Percentiles rank a stretch among this genome's conserved stretches.
Conservation (phyloP, 495 filamentous ascomycete genomes). For the Lasiosphaeria hispida region DNA sequence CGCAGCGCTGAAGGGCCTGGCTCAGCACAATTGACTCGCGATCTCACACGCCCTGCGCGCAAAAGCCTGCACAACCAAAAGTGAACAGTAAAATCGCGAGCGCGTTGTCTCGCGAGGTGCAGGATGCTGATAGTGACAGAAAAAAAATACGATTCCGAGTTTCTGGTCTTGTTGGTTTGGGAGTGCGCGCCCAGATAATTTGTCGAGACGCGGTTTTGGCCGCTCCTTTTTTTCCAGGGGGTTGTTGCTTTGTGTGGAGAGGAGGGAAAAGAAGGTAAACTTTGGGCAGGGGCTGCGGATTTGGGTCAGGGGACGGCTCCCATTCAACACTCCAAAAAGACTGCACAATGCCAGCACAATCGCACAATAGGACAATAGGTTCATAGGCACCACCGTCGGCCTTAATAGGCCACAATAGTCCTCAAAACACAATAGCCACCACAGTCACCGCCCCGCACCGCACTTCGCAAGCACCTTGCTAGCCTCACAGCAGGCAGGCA, state of each 20-base stretch:
- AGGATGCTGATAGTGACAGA: background rate
- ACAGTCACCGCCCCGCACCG: no score
- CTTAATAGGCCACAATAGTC: background rate
- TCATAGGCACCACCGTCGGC: background rate
- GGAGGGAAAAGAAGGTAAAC: constrained; percentile 4
- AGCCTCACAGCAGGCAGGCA: no score
- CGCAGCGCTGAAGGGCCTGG: background rate
- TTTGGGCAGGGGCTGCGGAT: constrained; percentile 4
- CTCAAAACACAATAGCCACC: no score
- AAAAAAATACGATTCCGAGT: background rate
- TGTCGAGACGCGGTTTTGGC: constrained; percentile 4
- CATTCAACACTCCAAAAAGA: background rate
- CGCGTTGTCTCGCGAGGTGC: background rate
- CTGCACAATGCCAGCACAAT: background rate
- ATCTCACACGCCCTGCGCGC: constrained; percentile 6
- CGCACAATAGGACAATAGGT: background rate
- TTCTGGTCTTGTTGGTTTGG: background rate
- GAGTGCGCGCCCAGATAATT: background rate
- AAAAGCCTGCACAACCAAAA: background rate
- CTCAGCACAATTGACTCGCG: no score
- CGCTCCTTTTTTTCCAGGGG: constrained; percentile 12
- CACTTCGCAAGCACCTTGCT: no score
- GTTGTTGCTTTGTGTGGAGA: constrained; percentile 12
- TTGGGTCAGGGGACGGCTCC: background rate
- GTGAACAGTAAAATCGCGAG: constrained; percentile 1